Evolutionary conservation across 139 green algal species (phyloP).

Genomic region (Ostreobium quekettii): DNA sequence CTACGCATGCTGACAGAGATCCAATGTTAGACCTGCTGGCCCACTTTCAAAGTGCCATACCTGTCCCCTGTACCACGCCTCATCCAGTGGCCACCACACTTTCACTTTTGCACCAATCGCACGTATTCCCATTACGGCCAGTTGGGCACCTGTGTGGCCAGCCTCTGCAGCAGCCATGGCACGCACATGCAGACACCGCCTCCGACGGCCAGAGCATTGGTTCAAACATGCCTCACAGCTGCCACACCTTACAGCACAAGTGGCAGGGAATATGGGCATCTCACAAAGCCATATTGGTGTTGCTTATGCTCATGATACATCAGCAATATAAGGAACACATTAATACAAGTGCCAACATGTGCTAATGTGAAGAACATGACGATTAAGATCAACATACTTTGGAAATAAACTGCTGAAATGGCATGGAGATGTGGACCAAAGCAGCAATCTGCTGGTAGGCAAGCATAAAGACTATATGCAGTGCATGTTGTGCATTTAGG

Average conservation of each 20-base stretch:
- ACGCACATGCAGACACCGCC: slow-evolving; percentile 60
- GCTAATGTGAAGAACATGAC: no score
- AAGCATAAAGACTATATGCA: no score
- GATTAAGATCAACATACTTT: no score
- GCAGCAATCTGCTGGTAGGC: no score
- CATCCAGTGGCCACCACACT: slow-evolving; percentile 41
- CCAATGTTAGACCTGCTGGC: not conserved
- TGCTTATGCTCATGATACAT: no score
- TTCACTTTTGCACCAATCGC: slow-evolving; percentile 54
- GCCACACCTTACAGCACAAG: slow-evolving; percentile 29
- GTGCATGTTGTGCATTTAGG: no score
- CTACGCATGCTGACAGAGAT: not conserved
- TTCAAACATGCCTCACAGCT: slow-evolving; percentile 46
- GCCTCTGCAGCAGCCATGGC: slow-evolving; percentile 56
- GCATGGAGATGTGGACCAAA: no score
- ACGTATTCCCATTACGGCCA: slow-evolving; percentile 50
- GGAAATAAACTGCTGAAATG: no score
- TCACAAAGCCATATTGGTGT: no score
- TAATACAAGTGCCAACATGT: no score
- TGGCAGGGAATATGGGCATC: not conserved
- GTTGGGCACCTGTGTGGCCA: slow-evolving; percentile 35
- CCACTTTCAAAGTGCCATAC: slow-evolving; percentile 18
- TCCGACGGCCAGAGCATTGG: slow-evolving; percentile 18
- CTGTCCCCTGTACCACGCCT: slow-evolving; percentile 37
- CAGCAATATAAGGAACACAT: no score